Conservation (phyloP, 805 yeast genomes). For the Saitoella complicata region DNA sequence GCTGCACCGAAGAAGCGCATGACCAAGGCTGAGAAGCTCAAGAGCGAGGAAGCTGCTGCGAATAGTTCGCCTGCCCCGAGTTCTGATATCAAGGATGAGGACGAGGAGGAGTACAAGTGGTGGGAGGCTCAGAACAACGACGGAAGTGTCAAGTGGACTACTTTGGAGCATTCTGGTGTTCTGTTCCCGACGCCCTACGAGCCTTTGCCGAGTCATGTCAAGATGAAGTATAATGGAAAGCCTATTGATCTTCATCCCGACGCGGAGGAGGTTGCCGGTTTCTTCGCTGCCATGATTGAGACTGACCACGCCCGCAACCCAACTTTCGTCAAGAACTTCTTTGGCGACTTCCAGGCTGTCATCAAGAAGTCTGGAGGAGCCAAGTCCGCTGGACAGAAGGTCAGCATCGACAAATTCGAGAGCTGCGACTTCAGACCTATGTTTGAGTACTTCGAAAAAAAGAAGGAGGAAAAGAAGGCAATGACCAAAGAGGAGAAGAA, state of each 20-base stretch:
- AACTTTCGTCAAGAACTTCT: slow-evolving; percentile 73
- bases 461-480: slow-evolving; percentile 56
- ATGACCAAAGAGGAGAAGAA: slow-evolving; percentile 64
- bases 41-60: not conserved
- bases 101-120: slow-evolving; percentile 59
- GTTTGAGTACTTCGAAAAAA: slow-evolving; percentile 49
- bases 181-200: slow-evolving; percentile 85
- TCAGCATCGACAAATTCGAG: slow-evolving; percentile 38
- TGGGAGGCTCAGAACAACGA: slow-evolving; percentile 56
- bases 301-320: slow-evolving; percentile 82
- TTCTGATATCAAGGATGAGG: slow-evolving; percentile 25
- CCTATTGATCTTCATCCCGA: slow-evolving; percentile 59
- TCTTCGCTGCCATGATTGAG: slow-evolving; percentile 74
- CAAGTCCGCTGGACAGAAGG: slow-evolving; percentile 18
- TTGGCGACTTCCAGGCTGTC: slow-evolving; percentile 56
- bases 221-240: slow-evolving; percentile 56
- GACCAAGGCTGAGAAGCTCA: not conserved
- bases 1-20: not conserved
- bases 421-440: slow-evolving; percentile 69
- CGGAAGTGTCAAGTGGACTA: slow-evolving; percentile 70
- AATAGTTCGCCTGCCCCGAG: not conserved
- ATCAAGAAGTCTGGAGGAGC: slow-evolving; percentile 57
- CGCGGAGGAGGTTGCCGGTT: slow-evolving; percentile 96
- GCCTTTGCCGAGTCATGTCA: slow-evolving; percentile 64
- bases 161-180: slow-evolving; percentile 78